Conservation (phyloP, 2,329 filamentous ascomycete genomes). For the Xylariomycetidae sp. region DNA sequence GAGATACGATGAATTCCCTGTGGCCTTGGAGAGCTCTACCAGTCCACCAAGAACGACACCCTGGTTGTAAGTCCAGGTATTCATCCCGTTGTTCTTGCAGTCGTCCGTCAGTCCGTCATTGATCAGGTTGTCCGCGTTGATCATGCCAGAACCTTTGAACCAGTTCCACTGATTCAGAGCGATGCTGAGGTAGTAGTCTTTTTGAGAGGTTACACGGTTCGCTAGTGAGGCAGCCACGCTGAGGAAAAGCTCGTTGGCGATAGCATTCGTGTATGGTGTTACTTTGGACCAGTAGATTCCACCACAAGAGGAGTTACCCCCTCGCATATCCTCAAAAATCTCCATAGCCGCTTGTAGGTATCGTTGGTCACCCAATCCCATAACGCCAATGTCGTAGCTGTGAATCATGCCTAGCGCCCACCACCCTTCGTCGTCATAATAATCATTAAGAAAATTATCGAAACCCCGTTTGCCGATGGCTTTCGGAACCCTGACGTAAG, state of each 20-base stretch:
- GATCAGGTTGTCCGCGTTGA: conserved; percentile 44
- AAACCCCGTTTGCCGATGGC: conserved; percentile 29
- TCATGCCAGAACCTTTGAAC: conserved; percentile 46
- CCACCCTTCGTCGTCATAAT: conserved; percentile 60
- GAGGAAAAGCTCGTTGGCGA: conserved; percentile 53
- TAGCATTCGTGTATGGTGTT: conserved; percentile 44
- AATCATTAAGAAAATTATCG: conserved; percentile 48
- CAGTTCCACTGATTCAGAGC: conserved; percentile 47
- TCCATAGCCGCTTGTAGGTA: conserved; percentile 48
- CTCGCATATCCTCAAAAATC: conserved; percentile 52
- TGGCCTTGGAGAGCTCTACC: conserved; percentile 44
- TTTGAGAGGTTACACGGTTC: conserved; percentile 36
- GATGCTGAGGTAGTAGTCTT: conserved; percentile 38
- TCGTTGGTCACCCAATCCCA: conserved; percentile 32
- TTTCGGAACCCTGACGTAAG: conserved; percentile 20
- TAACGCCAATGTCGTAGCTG: conserved; percentile 41
- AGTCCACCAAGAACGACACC: conserved; percentile 50
- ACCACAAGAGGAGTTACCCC: conserved; percentile 43
- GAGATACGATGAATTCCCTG: conserved; percentile 35
- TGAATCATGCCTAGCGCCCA: conserved; percentile 56
- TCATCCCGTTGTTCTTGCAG: conserved; percentile 44
- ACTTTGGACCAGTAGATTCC: conserved; percentile 56
- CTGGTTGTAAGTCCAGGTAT: conserved; percentile 52
- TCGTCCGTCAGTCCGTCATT: conserved; percentile 47
- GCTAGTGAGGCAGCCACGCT: conserved; percentile 48